phyloP scores from a whole-genome alignment of 805 yeast species.

The Brettanomyces nanus region DNA sequence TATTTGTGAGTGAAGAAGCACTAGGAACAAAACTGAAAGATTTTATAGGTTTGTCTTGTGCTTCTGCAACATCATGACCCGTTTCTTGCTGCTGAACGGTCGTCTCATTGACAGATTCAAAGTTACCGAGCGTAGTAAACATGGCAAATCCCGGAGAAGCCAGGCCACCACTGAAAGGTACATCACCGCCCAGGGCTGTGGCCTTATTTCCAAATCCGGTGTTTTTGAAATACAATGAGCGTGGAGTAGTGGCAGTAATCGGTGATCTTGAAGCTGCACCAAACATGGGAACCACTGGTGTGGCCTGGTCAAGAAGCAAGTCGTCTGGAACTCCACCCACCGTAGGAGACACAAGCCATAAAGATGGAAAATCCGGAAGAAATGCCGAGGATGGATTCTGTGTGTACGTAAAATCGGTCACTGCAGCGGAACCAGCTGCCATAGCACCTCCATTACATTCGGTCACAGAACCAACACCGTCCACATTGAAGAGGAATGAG shows the following conservation, averaged over 20 bases:
- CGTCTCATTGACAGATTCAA: background rate
- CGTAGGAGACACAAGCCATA: slow-evolving; percentile 21
- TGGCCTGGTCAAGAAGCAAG: slow-evolving; percentile 21
- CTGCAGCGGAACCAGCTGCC: background rate
- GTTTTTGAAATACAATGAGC: background rate
- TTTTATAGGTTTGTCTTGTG: background rate
- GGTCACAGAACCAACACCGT: slow-evolving; percentile 4
- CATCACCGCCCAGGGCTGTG: too few species aligned
- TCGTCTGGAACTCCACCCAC: slow-evolving; percentile 14
- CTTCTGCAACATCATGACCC: background rate
- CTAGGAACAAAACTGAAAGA: background rate
- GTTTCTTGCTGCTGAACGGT: background rate
- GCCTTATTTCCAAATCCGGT: background rate
- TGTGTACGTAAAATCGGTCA: slow-evolving; percentile 1
- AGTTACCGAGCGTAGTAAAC: background rate
- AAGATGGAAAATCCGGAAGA: slow-evolving; percentile 11
- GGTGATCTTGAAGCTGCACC: background rate
- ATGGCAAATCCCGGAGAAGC: background rate
- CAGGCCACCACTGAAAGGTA: background rate
- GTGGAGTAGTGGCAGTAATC: background rate
- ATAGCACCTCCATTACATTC: background rate
- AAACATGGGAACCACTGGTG: slow-evolving; percentile 23
- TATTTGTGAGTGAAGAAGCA: background rate
- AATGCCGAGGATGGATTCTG: slow-evolving; percentile 3
- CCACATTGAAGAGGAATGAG: slow-evolving; percentile 3